Percentiles rank a stretch among this genome's conserved stretches.
Conservation (phyloP, 2,329 filamentous ascomycete genomes). For the Apiospora phragmitis region DNA sequence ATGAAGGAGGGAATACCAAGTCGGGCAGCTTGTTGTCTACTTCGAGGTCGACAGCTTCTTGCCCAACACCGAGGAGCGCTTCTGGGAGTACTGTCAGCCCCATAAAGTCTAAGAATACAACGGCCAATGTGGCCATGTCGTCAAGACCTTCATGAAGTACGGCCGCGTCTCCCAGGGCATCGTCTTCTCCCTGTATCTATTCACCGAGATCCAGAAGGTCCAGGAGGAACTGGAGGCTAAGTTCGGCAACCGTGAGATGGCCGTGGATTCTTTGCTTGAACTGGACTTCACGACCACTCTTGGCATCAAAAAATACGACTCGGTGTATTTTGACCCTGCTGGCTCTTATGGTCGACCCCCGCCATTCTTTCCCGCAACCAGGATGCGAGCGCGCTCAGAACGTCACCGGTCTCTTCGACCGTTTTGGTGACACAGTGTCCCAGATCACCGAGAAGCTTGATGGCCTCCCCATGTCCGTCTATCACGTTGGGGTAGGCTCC, state of each 20-base stretch:
- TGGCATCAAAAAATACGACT: slow-evolving; percentile 31
- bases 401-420: slow-evolving; percentile 19
- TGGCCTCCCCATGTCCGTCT: slow-evolving; percentile 32
- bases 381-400: slow-evolving; percentile 30
- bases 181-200: slow-evolving; percentile 22
- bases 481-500: slow-evolving; percentile 24
- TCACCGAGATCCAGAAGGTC: slow-evolving; percentile 21
- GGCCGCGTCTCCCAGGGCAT: slow-evolving; percentile 30
- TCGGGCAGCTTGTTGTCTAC: slow-evolving; percentile 30
- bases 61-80: slow-evolving; percentile 20
- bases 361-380: slow-evolving; percentile 28
- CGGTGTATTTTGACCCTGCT: slow-evolving; percentile 7
- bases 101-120: slow-evolving; percentile 12
- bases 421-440: slow-evolving; percentile 18
- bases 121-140: slow-evolving; percentile 24
- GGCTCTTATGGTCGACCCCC: slow-evolving; percentile 22
- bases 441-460: slow-evolving; percentile 36
- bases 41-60: slow-evolving; percentile 36
- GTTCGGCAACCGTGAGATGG: slow-evolving; percentile 14
- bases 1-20: slow-evolving; percentile 13
- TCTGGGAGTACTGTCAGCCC: slow-evolving; percentile 22
- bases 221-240: slow-evolving; percentile 19
- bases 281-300: slow-evolving; percentile 27
- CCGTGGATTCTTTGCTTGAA: slow-evolving; percentile 17
- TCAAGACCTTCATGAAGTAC: slow-evolving; percentile 20